phyloP scores from a whole-genome alignment of 1,284 basidiomycete genomes.

The Wolfiporia cocos region DNA sequence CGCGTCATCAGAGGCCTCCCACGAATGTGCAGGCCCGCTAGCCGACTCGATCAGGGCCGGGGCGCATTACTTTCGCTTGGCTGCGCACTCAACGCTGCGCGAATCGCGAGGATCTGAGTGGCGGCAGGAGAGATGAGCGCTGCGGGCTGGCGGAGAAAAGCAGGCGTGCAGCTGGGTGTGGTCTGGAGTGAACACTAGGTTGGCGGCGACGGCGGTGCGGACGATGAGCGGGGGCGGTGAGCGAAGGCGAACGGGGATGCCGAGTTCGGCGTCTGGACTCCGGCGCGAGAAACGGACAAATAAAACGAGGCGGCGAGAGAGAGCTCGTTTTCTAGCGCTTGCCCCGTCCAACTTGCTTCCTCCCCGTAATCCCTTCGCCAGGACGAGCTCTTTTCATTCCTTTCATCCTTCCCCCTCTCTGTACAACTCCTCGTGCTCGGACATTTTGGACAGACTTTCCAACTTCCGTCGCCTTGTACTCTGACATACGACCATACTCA shows the following conservation, averaged over 20 bases:
- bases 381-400: constrained; percentile 14
- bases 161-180: no score
- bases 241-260: constrained; percentile 4
- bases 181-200: no score
- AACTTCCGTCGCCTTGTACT: neutral
- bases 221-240: neutral
- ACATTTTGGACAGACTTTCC: neutral
- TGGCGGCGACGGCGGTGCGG: neutral
- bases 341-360: constrained; percentile 16
- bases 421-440: no score
- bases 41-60: constrained; percentile 2
- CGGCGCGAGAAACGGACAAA: constrained; percentile 19
- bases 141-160: no score
- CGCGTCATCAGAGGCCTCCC: no score
- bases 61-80: no score
- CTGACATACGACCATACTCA: constrained; percentile 6
- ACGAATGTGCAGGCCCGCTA: neutral
- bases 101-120: no score
- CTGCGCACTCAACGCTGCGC: no score
- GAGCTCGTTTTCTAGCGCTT: constrained; percentile 16
- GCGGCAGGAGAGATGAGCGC: no score
- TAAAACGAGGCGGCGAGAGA: constrained; percentile 22
- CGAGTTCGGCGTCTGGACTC: constrained; percentile 17
- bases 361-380: constrained; percentile 14
- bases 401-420: constrained; percentile 12